phyloP scores from a whole-genome alignment of 345 rosid genomes.

The Populus davidiana region DNA sequence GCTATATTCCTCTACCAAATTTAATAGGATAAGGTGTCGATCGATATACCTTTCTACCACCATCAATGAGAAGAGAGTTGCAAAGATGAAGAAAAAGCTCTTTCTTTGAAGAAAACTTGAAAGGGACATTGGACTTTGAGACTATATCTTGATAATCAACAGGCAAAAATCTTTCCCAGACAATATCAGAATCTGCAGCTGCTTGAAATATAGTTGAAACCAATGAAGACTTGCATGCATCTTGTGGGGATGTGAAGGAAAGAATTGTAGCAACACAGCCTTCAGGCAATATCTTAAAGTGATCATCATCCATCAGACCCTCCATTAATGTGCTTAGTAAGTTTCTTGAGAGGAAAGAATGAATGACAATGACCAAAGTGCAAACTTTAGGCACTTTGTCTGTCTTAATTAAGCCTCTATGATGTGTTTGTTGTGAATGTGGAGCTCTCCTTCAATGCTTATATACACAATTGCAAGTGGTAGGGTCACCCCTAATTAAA shows the following conservation, averaged over 20 bases:
- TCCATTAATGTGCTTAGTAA: background rate
- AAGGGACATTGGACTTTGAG: constrained; percentile 20
- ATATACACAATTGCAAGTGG: background rate
- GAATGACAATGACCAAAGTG: background rate
- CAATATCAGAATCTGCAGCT: constrained; percentile 56
- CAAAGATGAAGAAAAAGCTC: constrained; percentile 51
- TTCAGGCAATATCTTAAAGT: constrained; percentile 45
- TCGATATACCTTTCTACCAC: constrained; percentile 49
- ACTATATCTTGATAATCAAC: constrained; percentile 28
- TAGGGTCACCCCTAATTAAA: background rate
- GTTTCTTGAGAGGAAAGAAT: background rate
- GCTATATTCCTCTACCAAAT: background rate
- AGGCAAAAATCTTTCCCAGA: constrained; percentile 65
- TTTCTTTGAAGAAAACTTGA: constrained; percentile 47
- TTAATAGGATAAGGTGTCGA: background rate
- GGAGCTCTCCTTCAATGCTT: background rate
- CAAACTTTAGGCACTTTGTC: background rate
- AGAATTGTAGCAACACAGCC: constrained; percentile 53
- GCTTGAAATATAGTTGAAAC: constrained; percentile 50
- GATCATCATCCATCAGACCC: background rate
- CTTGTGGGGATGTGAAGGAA: constrained; percentile 59
- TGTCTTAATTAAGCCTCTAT: background rate
- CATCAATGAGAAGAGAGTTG: constrained; percentile 44
- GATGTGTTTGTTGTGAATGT: background rate
- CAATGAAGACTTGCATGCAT: constrained; percentile 41